Conservation (phyloP, 495 filamentous ascomycete species). For the Mytilinidion resinicola region DNA sequence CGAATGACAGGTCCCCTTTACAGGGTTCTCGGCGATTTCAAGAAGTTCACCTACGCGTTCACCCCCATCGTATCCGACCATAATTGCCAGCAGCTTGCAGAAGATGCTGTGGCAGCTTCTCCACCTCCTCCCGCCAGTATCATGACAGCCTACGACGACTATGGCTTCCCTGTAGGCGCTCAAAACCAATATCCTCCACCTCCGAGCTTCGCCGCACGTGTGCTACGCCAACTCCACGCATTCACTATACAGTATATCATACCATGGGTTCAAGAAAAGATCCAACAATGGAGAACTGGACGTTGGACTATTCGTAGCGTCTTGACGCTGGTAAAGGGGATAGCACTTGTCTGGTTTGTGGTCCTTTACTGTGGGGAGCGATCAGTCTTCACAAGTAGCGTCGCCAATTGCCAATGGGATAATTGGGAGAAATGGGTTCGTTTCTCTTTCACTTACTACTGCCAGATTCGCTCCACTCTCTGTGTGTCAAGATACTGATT, state of each 20-base stretch:
- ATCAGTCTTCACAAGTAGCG: constrained; percentile 59
- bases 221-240: constrained; percentile 10
- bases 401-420: constrained; percentile 72
- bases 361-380: constrained; percentile 84
- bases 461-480: constrained; percentile 1
- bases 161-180: constrained; percentile 24
- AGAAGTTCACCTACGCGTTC: too few species aligned
- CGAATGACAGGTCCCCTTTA: too few species aligned
- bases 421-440: constrained; percentile 88
- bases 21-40: too few species aligned
- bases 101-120: constrained; percentile 20
- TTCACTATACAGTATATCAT: constrained; percentile 15
- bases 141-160: constrained; percentile 28
- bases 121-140: not conserved
- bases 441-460: constrained; percentile 27
- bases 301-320: constrained; percentile 16
- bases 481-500: not conserved
- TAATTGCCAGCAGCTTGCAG: not conserved
- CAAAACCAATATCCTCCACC: constrained; percentile 16
- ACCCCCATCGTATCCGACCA: too few species aligned
- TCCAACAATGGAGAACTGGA: constrained; percentile 3
- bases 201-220: constrained; percentile 17
- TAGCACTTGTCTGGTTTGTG: constrained; percentile 69
- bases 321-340: constrained; percentile 38
- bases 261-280: constrained; percentile 2